phyloP scores from a whole-genome alignment of 2,329 filamentous ascomycete species.

The Penicillium paneum region DNA sequence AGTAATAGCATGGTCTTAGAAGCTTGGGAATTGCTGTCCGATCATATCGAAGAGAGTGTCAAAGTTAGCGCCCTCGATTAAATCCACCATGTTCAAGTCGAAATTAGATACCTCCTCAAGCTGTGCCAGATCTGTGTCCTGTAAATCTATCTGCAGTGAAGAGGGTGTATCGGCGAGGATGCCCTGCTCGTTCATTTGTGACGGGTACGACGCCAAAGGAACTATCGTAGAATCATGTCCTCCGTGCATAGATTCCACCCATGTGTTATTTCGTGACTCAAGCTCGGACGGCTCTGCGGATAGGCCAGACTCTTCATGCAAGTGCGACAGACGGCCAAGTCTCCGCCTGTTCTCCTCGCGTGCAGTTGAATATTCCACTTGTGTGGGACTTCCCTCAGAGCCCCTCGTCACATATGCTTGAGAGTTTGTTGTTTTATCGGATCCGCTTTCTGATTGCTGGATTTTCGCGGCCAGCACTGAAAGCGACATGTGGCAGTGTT shows the following conservation, averaged over 20 bases:
- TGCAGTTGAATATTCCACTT: background rate
- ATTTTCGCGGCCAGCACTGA: conserved; percentile 35
- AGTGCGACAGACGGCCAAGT: background rate
- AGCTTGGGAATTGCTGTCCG: conserved; percentile 33
- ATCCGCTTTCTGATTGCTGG: conserved; percentile 11
- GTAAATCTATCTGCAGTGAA: conserved; percentile 10
- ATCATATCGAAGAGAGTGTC: conserved; percentile 34
- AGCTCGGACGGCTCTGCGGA: background rate
- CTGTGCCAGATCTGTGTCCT: background rate
- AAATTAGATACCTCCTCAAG: conserved; percentile 21
- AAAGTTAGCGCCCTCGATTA: conserved; percentile 33
- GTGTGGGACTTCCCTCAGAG: background rate
- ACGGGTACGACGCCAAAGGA: background rate
- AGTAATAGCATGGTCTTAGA: conserved; percentile 8
- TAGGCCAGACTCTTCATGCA: background rate
- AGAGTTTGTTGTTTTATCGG: background rate
- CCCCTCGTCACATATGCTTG: conserved; percentile 12
- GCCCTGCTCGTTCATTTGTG: background rate
- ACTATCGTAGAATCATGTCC: background rate
- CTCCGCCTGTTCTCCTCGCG: background rate
- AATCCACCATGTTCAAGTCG: conserved; percentile 33
- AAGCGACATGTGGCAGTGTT: conserved; percentile 39
- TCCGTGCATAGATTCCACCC: background rate
- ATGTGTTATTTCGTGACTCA: background rate
- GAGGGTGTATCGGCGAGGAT: background rate